phyloP scores from a whole-genome alignment of 306 rosid species.

The Elaeagnus macrophylla region DNA sequence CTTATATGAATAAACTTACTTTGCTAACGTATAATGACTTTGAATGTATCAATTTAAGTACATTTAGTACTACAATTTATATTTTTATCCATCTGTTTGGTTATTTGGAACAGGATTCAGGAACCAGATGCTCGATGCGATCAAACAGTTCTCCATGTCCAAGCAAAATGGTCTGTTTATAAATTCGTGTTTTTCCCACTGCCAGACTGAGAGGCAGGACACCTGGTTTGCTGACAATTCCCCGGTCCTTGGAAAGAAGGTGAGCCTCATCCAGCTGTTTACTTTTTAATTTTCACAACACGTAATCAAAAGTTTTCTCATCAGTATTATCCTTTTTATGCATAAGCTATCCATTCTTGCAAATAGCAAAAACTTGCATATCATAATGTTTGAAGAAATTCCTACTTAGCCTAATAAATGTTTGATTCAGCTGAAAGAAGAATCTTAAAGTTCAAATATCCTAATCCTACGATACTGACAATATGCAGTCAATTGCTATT shows the following conservation, averaged over 20 bases:
- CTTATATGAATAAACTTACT: conserved; percentile 1
- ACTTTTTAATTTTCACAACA: background rate
- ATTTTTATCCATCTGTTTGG: background rate
- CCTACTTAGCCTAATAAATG: too few species aligned
- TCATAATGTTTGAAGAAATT: too few species aligned
- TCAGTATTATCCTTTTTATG: too few species aligned
- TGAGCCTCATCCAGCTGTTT: conserved; percentile 16
- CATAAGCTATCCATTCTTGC: too few species aligned
- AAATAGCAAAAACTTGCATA: too few species aligned
- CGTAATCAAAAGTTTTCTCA: too few species aligned
- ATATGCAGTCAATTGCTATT: conserved; percentile 62
- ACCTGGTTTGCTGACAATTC: conserved; percentile 88
- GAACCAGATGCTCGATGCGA: conserved; percentile 56
- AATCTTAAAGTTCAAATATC: background rate
- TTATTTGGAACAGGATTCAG: conserved; percentile 57
- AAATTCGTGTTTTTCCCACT: conserved; percentile 87
- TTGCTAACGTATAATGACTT: background rate
- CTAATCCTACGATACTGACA: conserved; percentile 10
- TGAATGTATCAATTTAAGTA: too few species aligned
- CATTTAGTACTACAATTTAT: too few species aligned
- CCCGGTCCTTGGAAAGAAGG: conserved; percentile 65
- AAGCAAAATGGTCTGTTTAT: conserved; percentile 60
- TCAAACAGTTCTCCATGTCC: conserved; percentile 48
- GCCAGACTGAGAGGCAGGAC: conserved; percentile 90
- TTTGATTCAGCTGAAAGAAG: too few species aligned